Evolutionary conservation across 352 stramenopile species (phyloP).

Genomic region (Pythium phragmiticola): DNA sequence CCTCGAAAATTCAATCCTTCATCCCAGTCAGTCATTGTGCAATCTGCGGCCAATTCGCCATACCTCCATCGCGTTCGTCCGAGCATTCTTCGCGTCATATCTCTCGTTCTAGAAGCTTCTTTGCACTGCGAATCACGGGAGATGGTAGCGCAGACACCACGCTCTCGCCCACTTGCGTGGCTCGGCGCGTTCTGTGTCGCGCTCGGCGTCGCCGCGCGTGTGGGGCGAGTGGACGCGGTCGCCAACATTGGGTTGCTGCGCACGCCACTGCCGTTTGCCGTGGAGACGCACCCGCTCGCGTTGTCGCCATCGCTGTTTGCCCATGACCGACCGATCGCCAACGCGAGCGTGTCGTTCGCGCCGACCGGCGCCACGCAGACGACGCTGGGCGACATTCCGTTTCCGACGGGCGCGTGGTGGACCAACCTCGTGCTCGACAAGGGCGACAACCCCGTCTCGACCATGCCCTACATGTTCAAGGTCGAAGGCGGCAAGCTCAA

Average conservation of each 20-base stretch:
- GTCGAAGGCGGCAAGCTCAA: conserved; percentile 59
- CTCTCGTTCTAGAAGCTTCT: conserved; percentile 1
- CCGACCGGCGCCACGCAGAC: conserved; percentile 28
- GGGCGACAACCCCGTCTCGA: conserved; percentile 52
- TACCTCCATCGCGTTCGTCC: background rate
- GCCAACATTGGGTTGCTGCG: conserved; percentile 22
- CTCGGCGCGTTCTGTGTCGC: conserved; percentile 20
- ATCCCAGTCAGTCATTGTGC: conserved; percentile 2
- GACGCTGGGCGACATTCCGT: conserved; percentile 46
- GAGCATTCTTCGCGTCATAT: background rate
- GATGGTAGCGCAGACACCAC: conserved; percentile 5
- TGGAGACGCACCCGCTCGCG: conserved; percentile 49
- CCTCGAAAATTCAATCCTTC: background rate
- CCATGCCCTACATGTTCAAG: conserved; percentile 68
- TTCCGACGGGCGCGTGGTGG: conserved; percentile 82
- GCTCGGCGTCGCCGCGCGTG: conserved; percentile 3
- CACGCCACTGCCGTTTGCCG: conserved; percentile 46
- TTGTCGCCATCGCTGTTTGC: conserved; percentile 54
- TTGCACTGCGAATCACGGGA: background rate
- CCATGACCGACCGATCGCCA: conserved; percentile 32
- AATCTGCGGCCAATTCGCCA: background rate
- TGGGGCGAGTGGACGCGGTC: conserved; percentile 3
- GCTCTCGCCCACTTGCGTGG: conserved; percentile 12
- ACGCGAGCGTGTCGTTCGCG: conserved; percentile 19
- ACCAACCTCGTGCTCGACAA: conserved; percentile 77